Evolutionary conservation across 371 early-diverging fungal species (phyloP).

Genomic region (Mucor ambiguus): DNA sequence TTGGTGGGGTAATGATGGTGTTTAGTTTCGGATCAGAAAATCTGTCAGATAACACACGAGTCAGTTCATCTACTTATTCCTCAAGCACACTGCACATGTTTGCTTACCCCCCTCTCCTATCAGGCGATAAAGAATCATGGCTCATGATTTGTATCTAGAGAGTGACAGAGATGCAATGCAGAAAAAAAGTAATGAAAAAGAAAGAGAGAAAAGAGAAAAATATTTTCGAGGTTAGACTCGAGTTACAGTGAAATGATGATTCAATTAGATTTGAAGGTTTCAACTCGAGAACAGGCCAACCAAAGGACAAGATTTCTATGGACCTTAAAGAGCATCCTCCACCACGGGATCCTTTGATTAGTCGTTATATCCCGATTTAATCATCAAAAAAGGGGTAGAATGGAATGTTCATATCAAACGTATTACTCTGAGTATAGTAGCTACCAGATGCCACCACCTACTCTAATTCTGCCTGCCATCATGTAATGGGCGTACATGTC

Average conservation of each 20-base stretch:
- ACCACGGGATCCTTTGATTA: neutral
- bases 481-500: neutral
- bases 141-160: neutral
- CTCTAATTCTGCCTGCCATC: too few species aligned
- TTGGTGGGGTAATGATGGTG: neutral
- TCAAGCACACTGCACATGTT: neutral
- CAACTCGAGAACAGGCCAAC: neutral
- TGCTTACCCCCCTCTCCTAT: neutral
- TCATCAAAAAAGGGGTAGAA: neutral
- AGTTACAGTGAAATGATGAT: neutral
- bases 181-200: neutral
- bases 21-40: constrained; percentile 12
- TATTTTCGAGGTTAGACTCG: neutral
- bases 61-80: neutral
- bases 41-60: neutral
- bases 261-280: neutral
- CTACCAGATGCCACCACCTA: too few species aligned
- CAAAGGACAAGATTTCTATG: neutral
- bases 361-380: neutral
- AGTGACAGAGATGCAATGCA: neutral
- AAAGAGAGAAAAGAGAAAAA: neutral
- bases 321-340: neutral
- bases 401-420: neutral
- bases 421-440: neutral
- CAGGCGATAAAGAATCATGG: neutral